Evolutionary conservation across 345 rosid genomes (phyloP).

Genomic region (Gossypium longicalyx): DNA sequence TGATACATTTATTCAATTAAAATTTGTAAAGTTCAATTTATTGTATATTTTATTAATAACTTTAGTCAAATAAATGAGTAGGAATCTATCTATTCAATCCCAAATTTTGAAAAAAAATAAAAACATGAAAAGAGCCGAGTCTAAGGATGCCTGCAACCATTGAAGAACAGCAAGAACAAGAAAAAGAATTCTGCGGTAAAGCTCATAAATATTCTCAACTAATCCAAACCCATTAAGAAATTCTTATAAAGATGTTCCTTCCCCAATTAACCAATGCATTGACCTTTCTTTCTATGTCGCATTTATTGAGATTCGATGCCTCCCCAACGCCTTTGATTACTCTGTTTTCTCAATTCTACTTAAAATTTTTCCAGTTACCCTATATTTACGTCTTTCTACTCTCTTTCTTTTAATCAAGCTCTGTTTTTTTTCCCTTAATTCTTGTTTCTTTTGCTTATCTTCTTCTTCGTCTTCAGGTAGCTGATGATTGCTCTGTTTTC

Average conservation of each 20-base stretch:
- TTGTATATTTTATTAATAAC: background rate
- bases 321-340: background rate
- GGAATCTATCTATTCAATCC: background rate
- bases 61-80: background rate
- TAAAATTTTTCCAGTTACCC: no score
- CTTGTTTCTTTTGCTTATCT: background rate
- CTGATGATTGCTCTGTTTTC: slow-evolving; percentile 20
- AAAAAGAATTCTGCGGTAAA: background rate
- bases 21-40: no score
- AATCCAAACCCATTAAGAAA: background rate
- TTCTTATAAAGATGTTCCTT: no score
- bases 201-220: slow-evolving; percentile 19
- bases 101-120: background rate
- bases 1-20: no score
- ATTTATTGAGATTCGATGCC: slow-evolving; percentile 6
- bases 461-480: background rate
- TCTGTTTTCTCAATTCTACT: background rate
- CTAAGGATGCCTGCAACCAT: slow-evolving; percentile 9
- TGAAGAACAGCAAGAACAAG: slow-evolving; percentile 13
- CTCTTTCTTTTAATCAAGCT: background rate
- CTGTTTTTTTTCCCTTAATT: background rate
- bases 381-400: background rate
- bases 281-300: background rate
- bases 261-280: background rate
- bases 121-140: background rate